Conservation (phyloP, 140 eudicot species). For the Senecio squalidus region DNA sequence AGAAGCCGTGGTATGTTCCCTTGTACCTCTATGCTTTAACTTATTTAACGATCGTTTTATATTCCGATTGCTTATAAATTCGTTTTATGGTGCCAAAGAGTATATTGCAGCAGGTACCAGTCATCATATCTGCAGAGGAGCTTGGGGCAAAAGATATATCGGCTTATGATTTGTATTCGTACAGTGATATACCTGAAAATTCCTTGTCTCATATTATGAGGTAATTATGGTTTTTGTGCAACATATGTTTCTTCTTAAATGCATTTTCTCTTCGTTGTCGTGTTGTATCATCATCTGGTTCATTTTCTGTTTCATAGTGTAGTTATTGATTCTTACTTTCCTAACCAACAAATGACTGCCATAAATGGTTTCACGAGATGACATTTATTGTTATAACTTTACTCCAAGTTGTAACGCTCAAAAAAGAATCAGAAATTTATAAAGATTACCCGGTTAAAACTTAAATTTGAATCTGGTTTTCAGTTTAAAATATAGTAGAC, state of each 20-base stretch:
- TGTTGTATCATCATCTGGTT: background rate
- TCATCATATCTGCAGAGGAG: too few relatives aligned
- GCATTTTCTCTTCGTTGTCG: background rate
- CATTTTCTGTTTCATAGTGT: background rate
- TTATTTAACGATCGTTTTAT: background rate
- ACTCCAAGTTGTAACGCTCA: background rate
- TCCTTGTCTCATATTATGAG: slow-evolving; percentile 58
- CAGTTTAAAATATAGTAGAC: background rate
- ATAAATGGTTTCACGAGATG: slow-evolving; percentile 1
- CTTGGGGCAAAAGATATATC: too few relatives aligned
- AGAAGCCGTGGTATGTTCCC: slow-evolving; percentile 48
- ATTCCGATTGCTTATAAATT: slow-evolving; percentile 3
- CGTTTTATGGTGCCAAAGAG: slow-evolving; percentile 2
- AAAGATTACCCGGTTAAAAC: background rate
- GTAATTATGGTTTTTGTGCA: slow-evolving; percentile 27
- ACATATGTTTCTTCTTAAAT: background rate
- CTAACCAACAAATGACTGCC: background rate
- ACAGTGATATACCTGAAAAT: slow-evolving; percentile 42
- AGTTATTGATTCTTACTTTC: background rate
- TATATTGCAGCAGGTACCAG: too few relatives aligned
- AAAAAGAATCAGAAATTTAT: background rate
- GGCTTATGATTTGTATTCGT: too few relatives aligned
- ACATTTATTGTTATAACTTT: background rate
- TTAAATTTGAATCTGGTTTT: too few relatives aligned
- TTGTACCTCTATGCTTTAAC: slow-evolving; percentile 1